Conservation (phyloP, 768 basidiomycete genomes). For the Xerocomellus chrysenteron region DNA sequence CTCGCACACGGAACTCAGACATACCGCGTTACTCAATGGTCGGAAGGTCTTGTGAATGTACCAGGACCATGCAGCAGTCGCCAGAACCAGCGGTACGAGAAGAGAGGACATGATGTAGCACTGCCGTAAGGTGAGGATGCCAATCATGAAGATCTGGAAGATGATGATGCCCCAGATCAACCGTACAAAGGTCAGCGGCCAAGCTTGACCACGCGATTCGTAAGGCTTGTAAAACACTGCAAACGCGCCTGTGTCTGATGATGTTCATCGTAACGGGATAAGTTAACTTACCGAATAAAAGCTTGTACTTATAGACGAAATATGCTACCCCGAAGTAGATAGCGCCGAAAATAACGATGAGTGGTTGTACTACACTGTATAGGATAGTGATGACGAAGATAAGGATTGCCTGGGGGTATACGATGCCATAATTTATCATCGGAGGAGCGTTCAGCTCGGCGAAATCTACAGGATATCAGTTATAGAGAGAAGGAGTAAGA, state of each 20-base stretch:
- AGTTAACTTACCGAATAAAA: slow-evolving; percentile 75
- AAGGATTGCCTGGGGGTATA: slow-evolving; percentile 95
- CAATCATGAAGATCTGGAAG: slow-evolving; percentile 96
- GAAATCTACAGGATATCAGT: slow-evolving; percentile 58
- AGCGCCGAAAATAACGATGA: slow-evolving; percentile 93
- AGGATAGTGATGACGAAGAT: slow-evolving; percentile 94
- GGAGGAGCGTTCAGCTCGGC: slow-evolving; percentile 97
- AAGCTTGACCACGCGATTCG: slow-evolving; percentile 95
- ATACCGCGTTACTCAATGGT: slow-evolving; percentile 79
- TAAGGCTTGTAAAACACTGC: slow-evolving; percentile 98
- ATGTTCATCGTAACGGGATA: not conserved
- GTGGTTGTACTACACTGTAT: slow-evolving; percentile 94
- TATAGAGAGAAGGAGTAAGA: not conserved
- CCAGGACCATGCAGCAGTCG: slow-evolving; percentile 81
- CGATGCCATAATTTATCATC: slow-evolving; percentile 96
- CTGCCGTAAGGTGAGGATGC: slow-evolving; percentile 76
- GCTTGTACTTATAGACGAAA: slow-evolving; percentile 97
- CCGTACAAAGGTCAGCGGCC: slow-evolving; percentile 93
- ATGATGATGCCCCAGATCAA: slow-evolving; percentile 91
- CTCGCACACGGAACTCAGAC: slow-evolving; percentile 82
- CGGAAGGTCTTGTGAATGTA: slow-evolving; percentile 64
- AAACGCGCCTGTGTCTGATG: not conserved
- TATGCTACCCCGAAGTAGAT: slow-evolving; percentile 96
- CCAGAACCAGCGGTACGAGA: slow-evolving; percentile 72
- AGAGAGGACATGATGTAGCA: slow-evolving; percentile 58